Evolutionary conservation across 345 rosid species (phyloP).

Genomic region (Linum trigynum): DNA sequence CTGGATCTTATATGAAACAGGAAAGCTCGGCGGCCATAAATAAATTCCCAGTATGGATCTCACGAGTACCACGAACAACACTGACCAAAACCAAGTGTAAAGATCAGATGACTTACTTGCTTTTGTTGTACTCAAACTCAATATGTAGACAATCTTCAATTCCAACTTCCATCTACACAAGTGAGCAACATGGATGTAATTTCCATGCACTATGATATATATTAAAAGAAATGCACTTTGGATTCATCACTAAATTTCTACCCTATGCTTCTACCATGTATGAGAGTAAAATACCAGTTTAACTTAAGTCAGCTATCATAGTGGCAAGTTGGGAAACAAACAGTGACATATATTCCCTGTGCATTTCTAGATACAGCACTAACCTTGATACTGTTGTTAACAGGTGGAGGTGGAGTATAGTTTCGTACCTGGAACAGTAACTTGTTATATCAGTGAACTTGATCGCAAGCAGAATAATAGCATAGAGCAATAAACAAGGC

Average conservation of each 20-base stretch:
- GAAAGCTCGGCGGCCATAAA: neutral
- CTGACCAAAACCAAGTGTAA: neutral
- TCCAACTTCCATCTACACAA: constrained; percentile 95
- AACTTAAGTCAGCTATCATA: neutral
- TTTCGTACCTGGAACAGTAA: constrained; percentile 62
- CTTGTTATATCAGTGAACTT: constrained; percentile 1
- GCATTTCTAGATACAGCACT: constrained; percentile 4
- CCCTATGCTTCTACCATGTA: neutral
- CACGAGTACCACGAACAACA: neutral
- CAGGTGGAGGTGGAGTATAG: constrained; percentile 60
- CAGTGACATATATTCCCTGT: constrained; percentile 1
- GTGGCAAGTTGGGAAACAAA: neutral
- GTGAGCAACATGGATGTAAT: neutral
- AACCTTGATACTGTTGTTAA: constrained; percentile 94
- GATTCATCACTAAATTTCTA: neutral
- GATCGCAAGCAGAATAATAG: neutral
- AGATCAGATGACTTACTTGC: constrained; percentile 58
- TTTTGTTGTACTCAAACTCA: constrained; percentile 96
- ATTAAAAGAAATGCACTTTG: neutral
- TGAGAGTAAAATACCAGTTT: neutral
- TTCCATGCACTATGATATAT: too few species aligned
- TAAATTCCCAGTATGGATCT: neutral
- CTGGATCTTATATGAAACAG: neutral
- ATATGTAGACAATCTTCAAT: constrained; percentile 96
- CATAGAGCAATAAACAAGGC: neutral